These are phyloP conservation scores for Gymnopilus dilepis DNA, from an alignment of 768 basidiomycete genomes.

Conservation along the genomic window DNA sequence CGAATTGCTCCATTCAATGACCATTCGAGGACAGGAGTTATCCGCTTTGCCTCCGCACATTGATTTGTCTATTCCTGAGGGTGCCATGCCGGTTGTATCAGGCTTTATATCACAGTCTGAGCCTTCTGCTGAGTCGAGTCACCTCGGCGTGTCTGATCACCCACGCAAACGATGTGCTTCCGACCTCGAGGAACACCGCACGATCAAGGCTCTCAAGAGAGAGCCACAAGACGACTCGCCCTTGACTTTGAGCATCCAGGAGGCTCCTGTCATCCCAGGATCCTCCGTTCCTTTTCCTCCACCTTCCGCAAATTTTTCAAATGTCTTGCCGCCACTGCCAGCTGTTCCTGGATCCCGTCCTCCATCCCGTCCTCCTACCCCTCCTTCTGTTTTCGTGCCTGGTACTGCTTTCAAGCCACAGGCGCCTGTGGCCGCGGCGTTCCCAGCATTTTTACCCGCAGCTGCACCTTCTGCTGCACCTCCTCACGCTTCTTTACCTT, in stretches of 20 bases:
- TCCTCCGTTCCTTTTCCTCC: conserved; percentile 9
- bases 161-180: conserved; percentile 51
- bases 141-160: conserved; percentile 40
- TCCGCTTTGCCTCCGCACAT: conserved; percentile 9
- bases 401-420: conserved; percentile 36
- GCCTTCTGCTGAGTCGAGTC: conserved; percentile 31
- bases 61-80: conserved; percentile 17
- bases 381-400: conserved; percentile 35
- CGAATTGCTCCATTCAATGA: conserved; percentile 54
- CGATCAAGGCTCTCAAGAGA: conserved; percentile 50
- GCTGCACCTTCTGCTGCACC: conserved; percentile 6
- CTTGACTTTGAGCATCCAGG: conserved; percentile 33
- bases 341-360: conserved; percentile 39
- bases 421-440: conserved; percentile 29
- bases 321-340: conserved; percentile 20
- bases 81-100: conserved; percentile 17
- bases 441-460: conserved; percentile 27
- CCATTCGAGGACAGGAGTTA: conserved; percentile 30
- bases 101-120: conserved; percentile 14
- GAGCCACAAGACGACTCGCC: conserved; percentile 52
- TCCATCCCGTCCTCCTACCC: conserved; percentile 42
- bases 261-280: conserved; percentile 23
- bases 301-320: conserved; percentile 17
- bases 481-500: conserved; percentile 22
- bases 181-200: conserved; percentile 47